Base-by-base conservation (phyloP, 2,329 filamentous ascomycete species). In the Trichoderma aggressivum region DNA sequence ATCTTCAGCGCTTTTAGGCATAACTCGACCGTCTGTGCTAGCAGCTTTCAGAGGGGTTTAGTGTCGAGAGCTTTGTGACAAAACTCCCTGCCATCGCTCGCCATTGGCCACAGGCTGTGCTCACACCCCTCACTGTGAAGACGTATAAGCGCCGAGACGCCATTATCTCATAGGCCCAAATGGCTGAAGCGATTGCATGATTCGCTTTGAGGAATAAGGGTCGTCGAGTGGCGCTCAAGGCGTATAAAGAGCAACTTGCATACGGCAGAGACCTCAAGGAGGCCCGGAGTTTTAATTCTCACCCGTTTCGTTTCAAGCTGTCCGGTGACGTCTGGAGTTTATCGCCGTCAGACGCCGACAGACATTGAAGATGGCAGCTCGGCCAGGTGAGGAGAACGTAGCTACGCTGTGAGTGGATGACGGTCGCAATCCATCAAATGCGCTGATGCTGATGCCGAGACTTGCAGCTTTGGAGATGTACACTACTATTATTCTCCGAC, bases 401-500 rank as follows among this genome's bases (percentile, higher is more conserved):
- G 84, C 84, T 59, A 86, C 84, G 32, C 81, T 87, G 85, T 87
- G 76, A 82, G 85, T 81, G 47, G 21, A 63, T 21, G 60, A 58
- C 16, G 47, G 47, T 43, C 36, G 36, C 11, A 21, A 11, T 55
- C 11, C 14, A 11, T 55, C 32, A 16, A 34, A 21, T 39, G 5
- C 5, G 26, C 26, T 28, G 34, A 24, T 39, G 21, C 66, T 72
- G 39, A 61, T 26, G 24, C 16, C 32, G 14, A 5, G 50, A 43
- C 36, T 50, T 39, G 66, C 71, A 94, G 92, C 76, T 94, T 93
- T 77, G 91, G 88, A 73, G 92, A 95, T 77, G 79, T 94, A 68
- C 92, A 94, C 80, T 94, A 94, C 81, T 94, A 90, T 81, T 93
- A 94, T 81, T 86, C 87, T 30, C 86, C 89, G n/a, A 89, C 90